phyloP scores from a whole-genome alignment of 176 grass and related monocot species.

The Oropetium thomaeum region DNA sequence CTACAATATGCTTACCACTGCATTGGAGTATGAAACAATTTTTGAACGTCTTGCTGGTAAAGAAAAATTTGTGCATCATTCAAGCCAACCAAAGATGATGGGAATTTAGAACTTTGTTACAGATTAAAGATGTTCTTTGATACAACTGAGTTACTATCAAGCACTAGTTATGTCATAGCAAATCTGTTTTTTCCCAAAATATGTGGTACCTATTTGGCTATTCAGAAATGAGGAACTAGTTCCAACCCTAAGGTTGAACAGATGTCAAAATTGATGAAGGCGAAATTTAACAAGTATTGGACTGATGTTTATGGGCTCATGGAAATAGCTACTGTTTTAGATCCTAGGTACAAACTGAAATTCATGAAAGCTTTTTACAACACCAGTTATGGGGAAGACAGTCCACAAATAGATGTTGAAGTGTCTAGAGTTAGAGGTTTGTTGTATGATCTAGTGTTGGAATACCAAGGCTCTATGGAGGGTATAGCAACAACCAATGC shows the following conservation, averaged over 20 bases:
- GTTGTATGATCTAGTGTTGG: not conserved
- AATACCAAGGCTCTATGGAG: not conserved
- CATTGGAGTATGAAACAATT: not conserved
- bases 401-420: too few relatives aligned
- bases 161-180: not conserved
- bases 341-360: too few relatives aligned
- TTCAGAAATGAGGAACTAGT: not conserved
- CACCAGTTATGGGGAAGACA: too few relatives aligned
- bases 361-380: too few relatives aligned
- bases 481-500: not conserved
- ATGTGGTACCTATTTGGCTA: conserved; percentile 13
- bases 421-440: not conserved
- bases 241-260: not conserved
- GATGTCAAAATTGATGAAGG: not conserved
- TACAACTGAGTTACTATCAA: not conserved
- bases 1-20: not conserved
- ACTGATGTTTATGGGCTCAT: too few relatives aligned
- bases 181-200: not conserved
- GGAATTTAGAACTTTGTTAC: too few relatives aligned
- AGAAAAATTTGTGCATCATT: too few relatives aligned
- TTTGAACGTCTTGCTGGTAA: too few relatives aligned
- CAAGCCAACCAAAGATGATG: too few relatives aligned
- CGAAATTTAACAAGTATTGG: not conserved
- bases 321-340: too few relatives aligned
- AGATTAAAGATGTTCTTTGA: too few relatives aligned